A percentile compares a stretch with the other conserved stretches of the same genome.
These are phyloP conservation scores for Calocybe gambosa DNA, from an alignment of 1,284 basidiomycete species.

Conservation along the genomic window DNA sequence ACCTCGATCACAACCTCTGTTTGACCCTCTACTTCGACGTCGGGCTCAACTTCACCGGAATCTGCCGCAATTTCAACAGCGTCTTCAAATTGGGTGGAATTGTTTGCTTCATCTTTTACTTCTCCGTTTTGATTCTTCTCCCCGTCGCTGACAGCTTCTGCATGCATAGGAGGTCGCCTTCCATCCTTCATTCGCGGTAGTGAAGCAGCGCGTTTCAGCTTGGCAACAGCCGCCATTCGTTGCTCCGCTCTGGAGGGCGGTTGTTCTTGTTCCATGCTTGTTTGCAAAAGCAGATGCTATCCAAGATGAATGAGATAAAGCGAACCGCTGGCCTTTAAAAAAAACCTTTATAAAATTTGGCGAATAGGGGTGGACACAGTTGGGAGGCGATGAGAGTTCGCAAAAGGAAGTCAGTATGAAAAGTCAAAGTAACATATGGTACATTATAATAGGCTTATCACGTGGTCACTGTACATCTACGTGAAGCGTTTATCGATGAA, in stretches of 20 bases:
- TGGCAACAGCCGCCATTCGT: conserved; percentile 83
- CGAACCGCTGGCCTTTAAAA: neutral
- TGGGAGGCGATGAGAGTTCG: neutral
- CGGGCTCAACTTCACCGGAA: conserved; percentile 18
- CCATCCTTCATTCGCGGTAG: conserved; percentile 85
- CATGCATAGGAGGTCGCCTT: conserved; percentile 75
- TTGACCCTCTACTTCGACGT: conserved; percentile 20
- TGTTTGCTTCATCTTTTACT: conserved; percentile 29
- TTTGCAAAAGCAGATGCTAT: conserved; percentile 4
- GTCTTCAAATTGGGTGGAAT: conserved; percentile 21
- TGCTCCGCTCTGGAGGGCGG: conserved; percentile 39
- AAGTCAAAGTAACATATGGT: too few relatives aligned
- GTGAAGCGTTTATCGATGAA: too few relatives aligned
- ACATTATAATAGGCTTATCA: too few relatives aligned
- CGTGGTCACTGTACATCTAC: too few relatives aligned
- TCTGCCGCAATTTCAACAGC: conserved; percentile 20
- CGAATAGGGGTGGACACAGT: neutral
- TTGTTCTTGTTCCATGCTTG: conserved; percentile 26
- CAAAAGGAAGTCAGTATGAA: too few relatives aligned
- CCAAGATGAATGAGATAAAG: neutral
- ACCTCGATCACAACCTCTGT: conserved; percentile 28
- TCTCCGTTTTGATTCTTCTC: conserved; percentile 53
- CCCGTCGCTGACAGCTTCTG: conserved; percentile 71
- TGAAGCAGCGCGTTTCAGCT: conserved; percentile 84
- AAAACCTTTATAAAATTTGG: neutral